phyloP scores from a whole-genome alignment of 139 green algal genomes.

The Chlamydomonas incerta region DNA sequence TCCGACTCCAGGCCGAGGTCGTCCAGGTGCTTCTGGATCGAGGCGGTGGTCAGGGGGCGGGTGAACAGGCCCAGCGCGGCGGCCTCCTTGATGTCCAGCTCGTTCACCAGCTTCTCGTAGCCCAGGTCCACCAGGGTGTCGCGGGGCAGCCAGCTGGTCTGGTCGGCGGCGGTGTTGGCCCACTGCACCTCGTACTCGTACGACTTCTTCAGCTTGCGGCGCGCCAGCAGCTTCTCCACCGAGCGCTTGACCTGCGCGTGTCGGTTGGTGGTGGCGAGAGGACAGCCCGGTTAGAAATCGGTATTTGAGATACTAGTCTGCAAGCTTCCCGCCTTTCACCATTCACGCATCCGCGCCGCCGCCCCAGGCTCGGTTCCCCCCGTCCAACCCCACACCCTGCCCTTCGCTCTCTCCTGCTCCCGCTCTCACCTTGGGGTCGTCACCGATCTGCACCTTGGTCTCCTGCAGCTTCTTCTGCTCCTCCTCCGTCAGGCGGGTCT shows the following conservation, averaged over 20 bases:
- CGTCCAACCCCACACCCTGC: no score
- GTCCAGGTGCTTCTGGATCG: conserved; percentile 91
- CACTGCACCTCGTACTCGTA: conserved; percentile 90
- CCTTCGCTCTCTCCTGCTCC: no score
- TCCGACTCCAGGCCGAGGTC: conserved; percentile 92
- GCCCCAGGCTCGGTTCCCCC: no score
- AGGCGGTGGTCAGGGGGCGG: conserved; percentile 85
- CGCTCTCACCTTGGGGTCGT: conserved; percentile 38
- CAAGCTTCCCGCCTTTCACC: no score
- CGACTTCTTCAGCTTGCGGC: conserved; percentile 86
- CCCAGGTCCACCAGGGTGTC: conserved; percentile 53
- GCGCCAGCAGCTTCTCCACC: conserved; percentile 78
- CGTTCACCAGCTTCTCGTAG: conserved; percentile 90
- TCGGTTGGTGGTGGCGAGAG: no score
- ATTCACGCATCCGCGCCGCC: no score
- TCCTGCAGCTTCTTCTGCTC: conserved; percentile 89
- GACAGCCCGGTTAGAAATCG: no score
- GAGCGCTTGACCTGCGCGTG: conserved; percentile 48
- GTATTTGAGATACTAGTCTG: no score
- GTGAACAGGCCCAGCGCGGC: conserved; percentile 83
- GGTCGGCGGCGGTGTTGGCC: conserved; percentile 59
- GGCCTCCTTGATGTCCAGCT: conserved; percentile 92
- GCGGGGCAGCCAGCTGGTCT: conserved; percentile 79
- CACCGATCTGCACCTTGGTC: conserved; percentile 47
- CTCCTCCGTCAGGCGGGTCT: conserved; percentile 82